Percentiles rank a stretch among this genome's conserved stretches.
Conservation (phyloP, 306 rosid species). For the Cyclanthera cordifolia region DNA sequence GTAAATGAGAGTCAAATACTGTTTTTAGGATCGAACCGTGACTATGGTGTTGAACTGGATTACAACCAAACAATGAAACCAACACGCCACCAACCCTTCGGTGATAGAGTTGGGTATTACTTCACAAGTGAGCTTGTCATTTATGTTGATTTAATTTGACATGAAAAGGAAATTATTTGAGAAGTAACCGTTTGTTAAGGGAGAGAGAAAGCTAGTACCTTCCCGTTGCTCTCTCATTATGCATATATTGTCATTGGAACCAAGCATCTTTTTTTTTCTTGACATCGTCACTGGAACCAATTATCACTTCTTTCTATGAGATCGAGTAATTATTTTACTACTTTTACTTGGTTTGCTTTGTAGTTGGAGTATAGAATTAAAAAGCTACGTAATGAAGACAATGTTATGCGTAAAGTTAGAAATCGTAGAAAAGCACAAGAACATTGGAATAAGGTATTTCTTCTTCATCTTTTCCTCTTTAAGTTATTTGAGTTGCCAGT, state of each 20-base stretch:
- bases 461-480: constrained; percentile 12
- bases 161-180: not conserved
- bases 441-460: constrained; percentile 74
- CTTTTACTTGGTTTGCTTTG: constrained; percentile 14
- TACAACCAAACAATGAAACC: too few relatives aligned
- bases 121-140: not conserved
- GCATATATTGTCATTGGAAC: constrained; percentile 3
- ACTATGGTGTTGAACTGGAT: too few relatives aligned
- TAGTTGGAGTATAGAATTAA: constrained; percentile 78
- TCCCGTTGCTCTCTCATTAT: not conserved
- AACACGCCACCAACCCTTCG: too few relatives aligned
- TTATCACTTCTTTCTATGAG: not conserved
- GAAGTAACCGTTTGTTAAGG: not conserved
- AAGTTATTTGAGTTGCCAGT: not conserved
- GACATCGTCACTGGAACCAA: constrained; percentile 11
- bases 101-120: not conserved
- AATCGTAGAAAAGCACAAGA: constrained; percentile 71
- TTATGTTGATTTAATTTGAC: not conserved
- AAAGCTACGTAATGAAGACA: constrained; percentile 74
- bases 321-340: not conserved
- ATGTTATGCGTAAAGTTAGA: constrained; percentile 49
- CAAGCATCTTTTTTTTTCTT: too few relatives aligned
- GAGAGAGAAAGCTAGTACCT: not conserved
- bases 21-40: too few relatives aligned
- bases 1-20: too few relatives aligned